Base-by-base conservation (phyloP, 2,329 filamentous ascomycete species). In the Coniochaeta prunicola region DNA sequence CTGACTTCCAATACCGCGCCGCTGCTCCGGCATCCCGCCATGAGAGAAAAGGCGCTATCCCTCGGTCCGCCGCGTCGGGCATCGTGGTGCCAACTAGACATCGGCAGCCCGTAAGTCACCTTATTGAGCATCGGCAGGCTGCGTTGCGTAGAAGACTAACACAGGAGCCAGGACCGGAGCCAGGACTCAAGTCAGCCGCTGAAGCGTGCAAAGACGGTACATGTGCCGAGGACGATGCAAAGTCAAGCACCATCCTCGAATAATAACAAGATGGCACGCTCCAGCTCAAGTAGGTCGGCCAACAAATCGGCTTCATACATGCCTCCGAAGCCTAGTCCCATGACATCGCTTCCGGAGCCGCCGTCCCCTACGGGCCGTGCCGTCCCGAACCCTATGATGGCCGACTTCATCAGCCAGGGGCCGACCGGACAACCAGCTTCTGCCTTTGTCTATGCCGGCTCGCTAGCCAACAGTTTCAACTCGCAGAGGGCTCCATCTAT, bases 181-280 rank as follows among this genome's bases (percentile, higher is more conserved):
- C 30, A 53, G 9, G 50, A 34, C 21, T 53, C 50, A 19, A 26
- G 34, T 40, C 67, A 68, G 19, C 67, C 64, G 33, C 69, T 70
- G 68, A 70, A 70, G 59, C 63, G 68, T 15, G 65, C 67, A 21
- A 70, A 69, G 59, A 70, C 68, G 4, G 63, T 61, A 10, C 67
- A 69, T 58, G 31, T 50, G 9, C 70, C 70, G 26, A 53, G 50
- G 26, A 8, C 50, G 4, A 31, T n/a, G 13, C 50, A n/a, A 13
- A 53, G 24, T 31, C 72, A 72, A 55, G 69, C 74, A 58, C 56
- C 58, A 8, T 64, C 68, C 13, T 61, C 36, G 19, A 38, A 68
- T 9, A 68, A 71, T 1, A 70, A 73, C 31, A 68, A 69, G 61
- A 81, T 80, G 78, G 71, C 73, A 64, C 76, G 78, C 59, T 74